Evolutionary conservation across 1,139 yeast species (phyloP), one percentile per base, ranked within the genome.

Genomic region (Dujonia santamariae): DNA sequence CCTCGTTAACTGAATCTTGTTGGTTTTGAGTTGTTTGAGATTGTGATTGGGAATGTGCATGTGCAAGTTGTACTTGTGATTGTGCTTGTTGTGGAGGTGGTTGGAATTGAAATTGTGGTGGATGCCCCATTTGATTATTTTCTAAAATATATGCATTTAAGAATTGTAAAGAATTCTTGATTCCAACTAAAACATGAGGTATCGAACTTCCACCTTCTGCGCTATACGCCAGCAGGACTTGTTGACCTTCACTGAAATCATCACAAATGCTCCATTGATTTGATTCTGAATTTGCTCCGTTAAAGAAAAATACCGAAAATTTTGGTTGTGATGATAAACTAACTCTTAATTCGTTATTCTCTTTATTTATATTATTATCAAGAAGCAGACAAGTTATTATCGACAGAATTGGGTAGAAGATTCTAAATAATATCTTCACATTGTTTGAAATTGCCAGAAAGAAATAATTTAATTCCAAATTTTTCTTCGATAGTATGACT

Each of bases 241-340:
- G 90, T 48, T 81, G 87, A 17, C 85, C 88, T 47, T 83, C 92
- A 39, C 86, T 79, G 47, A 84, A 84, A 56, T 84, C 94, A 40
- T 83, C 92, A 56, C 92, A 83, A 19, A 82, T 78, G 2, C 85
- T 78, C 94, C 94, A 84, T 49, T 81, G 87, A 52, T 83, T 82
- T 26, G 73, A 59, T 42, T 67, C 64, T 30, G 74, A 63, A 51
- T 67, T 45, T 58, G 65, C 62, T 8, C 77, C 78, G 45, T 70
- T 66, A 47, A 66, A 66, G 52, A 83, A 83, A 49, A 78, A 81
- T 1, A 84, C 92, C 1, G 88, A 84, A 56, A 84, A 84, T 48
- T 79, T 80, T 11, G 94, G 94, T 25, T 83, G 74, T 41, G 76
- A 75, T 14, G 72, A 61, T 26, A 80, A 57, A 32, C 65, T 61